Evolutionary conservation across 208 protist genomes (phyloP).

Genomic region (Angomonas deanei): DNA sequence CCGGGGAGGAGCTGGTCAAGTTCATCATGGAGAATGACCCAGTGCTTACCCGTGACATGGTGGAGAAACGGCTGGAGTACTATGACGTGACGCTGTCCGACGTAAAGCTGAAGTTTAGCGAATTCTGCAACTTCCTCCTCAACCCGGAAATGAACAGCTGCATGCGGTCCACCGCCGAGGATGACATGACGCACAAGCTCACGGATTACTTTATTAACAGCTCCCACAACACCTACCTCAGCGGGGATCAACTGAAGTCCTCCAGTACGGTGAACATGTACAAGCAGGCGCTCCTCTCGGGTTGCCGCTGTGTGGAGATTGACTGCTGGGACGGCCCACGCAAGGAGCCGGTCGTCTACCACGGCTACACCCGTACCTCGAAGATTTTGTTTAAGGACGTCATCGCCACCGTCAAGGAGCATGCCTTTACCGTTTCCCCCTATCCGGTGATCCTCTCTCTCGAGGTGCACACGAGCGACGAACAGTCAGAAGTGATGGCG

Average conservation of each 20-base stretch:
- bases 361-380: conserved; percentile 56
- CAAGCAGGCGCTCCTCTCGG: conserved; percentile 28
- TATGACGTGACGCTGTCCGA: conserved; percentile 13
- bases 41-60: neutral
- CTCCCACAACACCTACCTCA: conserved; percentile 94
- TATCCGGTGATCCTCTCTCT: conserved; percentile 63
- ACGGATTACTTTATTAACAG: conserved; percentile 76
- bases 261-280: conserved; percentile 45
- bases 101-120: conserved; percentile 18
- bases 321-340: conserved; percentile 63
- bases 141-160: conserved; percentile 28
- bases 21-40: conserved; percentile 31
- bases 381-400: conserved; percentile 51
- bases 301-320: conserved; percentile 59
- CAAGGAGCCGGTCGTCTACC: conserved; percentile 59
- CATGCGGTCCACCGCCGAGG: conserved; percentile 13
- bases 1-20: conserved; percentile 28
- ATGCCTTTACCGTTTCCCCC: conserved; percentile 34
- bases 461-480: conserved; percentile 46
- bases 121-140: conserved; percentile 33
- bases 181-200: conserved; percentile 55
- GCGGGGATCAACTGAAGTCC: conserved; percentile 79
- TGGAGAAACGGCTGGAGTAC: conserved; percentile 13
- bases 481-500: conserved; percentile 44
- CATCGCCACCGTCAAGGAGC: conserved; percentile 34